These are phyloP conservation scores for Neurospora sp. DNA, from an alignment of 495 filamentous ascomycete genomes.

Conservation along the genomic window DNA sequence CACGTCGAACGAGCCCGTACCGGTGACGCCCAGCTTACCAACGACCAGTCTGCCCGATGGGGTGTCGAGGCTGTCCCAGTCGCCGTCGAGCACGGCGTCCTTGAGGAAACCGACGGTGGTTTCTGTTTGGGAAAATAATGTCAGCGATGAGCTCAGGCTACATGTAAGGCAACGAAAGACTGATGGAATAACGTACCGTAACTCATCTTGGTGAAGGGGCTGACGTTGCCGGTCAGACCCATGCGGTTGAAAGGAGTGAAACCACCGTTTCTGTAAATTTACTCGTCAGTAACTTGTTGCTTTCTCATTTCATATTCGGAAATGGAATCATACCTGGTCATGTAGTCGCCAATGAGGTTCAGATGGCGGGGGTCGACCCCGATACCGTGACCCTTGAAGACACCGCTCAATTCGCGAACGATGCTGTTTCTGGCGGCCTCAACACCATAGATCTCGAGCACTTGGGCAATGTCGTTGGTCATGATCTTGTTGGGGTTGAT, in stretches of 20 bases:
- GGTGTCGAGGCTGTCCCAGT: slow-evolving; percentile 77
- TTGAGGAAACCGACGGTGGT: slow-evolving; percentile 88
- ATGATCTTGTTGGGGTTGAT: slow-evolving; percentile 79
- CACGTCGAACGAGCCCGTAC: slow-evolving; percentile 88
- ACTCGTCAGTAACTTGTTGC: not conserved
- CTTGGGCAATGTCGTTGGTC: slow-evolving; percentile 85
- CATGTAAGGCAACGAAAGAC: not conserved
- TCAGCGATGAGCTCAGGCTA: not conserved
- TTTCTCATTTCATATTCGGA: not conserved
- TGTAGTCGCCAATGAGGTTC: slow-evolving; percentile 91
- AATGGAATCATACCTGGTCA: slow-evolving; percentile 48
- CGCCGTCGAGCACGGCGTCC: slow-evolving; percentile 80
- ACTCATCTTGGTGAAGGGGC: slow-evolving; percentile 94
- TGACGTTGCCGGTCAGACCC: slow-evolving; percentile 70
- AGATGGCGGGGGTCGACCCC: slow-evolving; percentile 85
- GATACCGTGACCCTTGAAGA: slow-evolving; percentile 91
- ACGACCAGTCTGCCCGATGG: slow-evolving; percentile 84
- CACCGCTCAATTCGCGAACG: slow-evolving; percentile 71
- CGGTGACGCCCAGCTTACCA: slow-evolving; percentile 68
- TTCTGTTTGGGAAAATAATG: slow-evolving; percentile 28
- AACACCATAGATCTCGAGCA: slow-evolving; percentile 79
- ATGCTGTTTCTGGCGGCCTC: slow-evolving; percentile 84
- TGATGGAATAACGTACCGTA: slow-evolving; percentile 42
- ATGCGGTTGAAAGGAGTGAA: slow-evolving; percentile 88
- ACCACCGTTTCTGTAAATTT: slow-evolving; percentile 49